phyloP scores from a whole-genome alignment of 2,329 filamentous ascomycete genomes.

The Alternaria sp. region DNA sequence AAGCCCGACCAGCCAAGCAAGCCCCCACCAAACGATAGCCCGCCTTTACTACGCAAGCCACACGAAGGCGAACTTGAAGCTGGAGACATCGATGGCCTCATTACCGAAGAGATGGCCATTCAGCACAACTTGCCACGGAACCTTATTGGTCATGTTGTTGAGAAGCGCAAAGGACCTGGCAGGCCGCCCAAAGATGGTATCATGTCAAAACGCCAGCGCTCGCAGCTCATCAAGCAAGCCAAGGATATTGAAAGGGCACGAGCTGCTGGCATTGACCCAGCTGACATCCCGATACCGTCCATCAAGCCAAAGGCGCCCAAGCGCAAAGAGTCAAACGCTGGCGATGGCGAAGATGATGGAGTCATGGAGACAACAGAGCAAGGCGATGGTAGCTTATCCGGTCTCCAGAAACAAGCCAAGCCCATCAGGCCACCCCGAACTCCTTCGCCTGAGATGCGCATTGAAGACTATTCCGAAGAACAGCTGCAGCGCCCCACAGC shows the following conservation, averaged over 20 bases:
- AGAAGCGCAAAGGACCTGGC: constrained; percentile 77
- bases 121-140: constrained; percentile 52
- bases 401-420: constrained; percentile 60
- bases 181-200: constrained; percentile 82
- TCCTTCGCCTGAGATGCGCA: constrained; percentile 68
- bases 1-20: constrained; percentile 38
- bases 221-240: constrained; percentile 67
- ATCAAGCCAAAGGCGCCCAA: constrained; percentile 49
- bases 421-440: constrained; percentile 60
- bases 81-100: constrained; percentile 44
- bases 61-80: constrained; percentile 44
- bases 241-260: constrained; percentile 57
- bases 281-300: constrained; percentile 45
- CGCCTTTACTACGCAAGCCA: constrained; percentile 39
- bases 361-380: constrained; percentile 50
- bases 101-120: constrained; percentile 51
- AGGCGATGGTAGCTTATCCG: constrained; percentile 43
- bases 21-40: constrained; percentile 40
- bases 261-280: constrained; percentile 50
- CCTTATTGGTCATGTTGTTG: constrained; percentile 57
- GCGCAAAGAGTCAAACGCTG: constrained; percentile 51
- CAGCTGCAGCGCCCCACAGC: constrained; percentile 73
- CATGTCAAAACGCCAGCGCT: constrained; percentile 80
- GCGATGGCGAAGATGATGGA: constrained; percentile 47
- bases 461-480: constrained; percentile 74